These are phyloP conservation scores for Termitomyces sp. DNA, from an alignment of 768 basidiomycete species.

Conservation along the genomic window DNA sequence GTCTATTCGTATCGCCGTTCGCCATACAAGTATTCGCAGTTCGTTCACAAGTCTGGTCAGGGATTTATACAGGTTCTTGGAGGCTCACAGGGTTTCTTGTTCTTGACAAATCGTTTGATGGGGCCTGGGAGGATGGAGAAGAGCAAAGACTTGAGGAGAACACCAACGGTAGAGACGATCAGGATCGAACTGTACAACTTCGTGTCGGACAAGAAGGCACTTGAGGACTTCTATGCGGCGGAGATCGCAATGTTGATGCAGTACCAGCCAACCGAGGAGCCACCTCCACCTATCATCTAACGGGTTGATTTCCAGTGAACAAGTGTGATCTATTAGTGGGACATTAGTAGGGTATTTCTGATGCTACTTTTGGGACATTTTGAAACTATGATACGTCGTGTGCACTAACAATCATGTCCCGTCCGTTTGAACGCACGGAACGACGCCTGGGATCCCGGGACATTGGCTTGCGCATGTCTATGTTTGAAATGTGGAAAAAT, in stretches of 20 bases:
- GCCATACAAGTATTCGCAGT: constrained; percentile 80
- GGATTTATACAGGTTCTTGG: constrained; percentile 89
- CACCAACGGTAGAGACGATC: constrained; percentile 57
- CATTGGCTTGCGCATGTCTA: constrained; percentile 71
- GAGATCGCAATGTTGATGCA: constrained; percentile 44
- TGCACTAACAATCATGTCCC: constrained; percentile 65
- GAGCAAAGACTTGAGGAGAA: constrained; percentile 50
- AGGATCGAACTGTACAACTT: constrained; percentile 56
- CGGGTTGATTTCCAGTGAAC: not conserved
- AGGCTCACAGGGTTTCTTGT: constrained; percentile 75
- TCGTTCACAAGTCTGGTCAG: constrained; percentile 84
- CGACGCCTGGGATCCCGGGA: constrained; percentile 55
- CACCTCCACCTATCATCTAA: constrained; percentile 46
- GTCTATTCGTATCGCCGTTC: constrained; percentile 85
- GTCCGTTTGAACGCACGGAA: constrained; percentile 66
- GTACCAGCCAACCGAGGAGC: constrained; percentile 37
- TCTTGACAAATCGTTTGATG: constrained; percentile 86
- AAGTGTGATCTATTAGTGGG: not conserved
- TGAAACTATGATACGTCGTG: constrained; percentile 44
- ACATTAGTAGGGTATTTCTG: not conserved
- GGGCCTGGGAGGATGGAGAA: constrained; percentile 62
- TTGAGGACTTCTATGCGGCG: constrained; percentile 71
- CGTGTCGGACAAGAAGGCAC: constrained; percentile 49
- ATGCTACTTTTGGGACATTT: constrained; percentile 4
- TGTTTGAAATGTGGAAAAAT: not conserved